Base-by-base conservation (phyloP, 768 basidiomycete genomes). In the Leccinum imitatum region DNA sequence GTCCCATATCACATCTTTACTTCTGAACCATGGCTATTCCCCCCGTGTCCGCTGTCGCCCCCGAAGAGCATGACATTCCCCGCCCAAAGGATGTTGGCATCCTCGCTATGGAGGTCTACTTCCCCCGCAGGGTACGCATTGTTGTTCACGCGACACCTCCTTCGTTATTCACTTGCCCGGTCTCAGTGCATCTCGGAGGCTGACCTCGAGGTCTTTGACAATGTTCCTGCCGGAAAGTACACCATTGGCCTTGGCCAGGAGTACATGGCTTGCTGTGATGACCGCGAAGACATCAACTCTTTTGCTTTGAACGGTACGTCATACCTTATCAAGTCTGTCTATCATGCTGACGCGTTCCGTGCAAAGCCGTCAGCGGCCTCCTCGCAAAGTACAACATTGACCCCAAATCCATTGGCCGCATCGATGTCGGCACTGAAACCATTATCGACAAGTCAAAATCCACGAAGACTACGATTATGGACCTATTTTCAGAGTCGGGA, bases 401-500 rank as follows among this genome's bases (percentile, higher is more conserved):
- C 80, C 94, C 97, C 67, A 89, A 84, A 71, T 93, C 93, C 55
- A 95, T 99, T 74, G 97, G 97, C 59, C 95, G 97, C 64, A 87
- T 99, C 60, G 97, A 99, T 64, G 94, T 98, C 59, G 97, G 97
- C 51, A 99, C 97, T 25, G 97, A 99, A 75, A 98, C 97, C 44
- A 93, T 98, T 77, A 97, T 99, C 69, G 97, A 99, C 86, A 98
- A 98, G 80, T 95, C 94, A 47, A 99, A 99, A 78, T 92, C 96
- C 7, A 93, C 94, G 76, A 99, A 99, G 79, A 98, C 97, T 2
- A 89, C 92, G 59, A 85, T 99, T 61, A 98, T 99, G 97, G 94
- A 98, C 77, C 89, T 98, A 70, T 99, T 99, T 72, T 87, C 90
- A 50, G 87, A 85, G 60, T 85, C 88, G 31, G 95, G 95, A 59